A percentile compares a stretch with the other conserved stretches of the same genome.
Evolutionary conservation across 306 rosid species (phyloP).

Genomic region (Nissolia schottii): DNA sequence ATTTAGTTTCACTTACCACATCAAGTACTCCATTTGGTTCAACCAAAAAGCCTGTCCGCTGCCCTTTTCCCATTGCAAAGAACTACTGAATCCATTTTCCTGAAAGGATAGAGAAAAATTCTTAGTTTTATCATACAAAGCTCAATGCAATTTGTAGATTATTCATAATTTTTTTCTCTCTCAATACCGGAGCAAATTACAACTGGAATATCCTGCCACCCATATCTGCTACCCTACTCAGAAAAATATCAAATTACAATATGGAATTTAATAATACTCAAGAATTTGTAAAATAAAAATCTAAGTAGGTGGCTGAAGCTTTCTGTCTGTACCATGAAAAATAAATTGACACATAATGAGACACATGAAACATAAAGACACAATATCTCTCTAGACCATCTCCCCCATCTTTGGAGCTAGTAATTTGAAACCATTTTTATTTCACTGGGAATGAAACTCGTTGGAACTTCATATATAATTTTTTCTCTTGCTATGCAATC

Average conservation of each 20-base stretch:
- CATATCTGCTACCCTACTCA: constrained; percentile 59
- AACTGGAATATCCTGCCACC: constrained; percentile 94
- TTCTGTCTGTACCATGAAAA: no score
- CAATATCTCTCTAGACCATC: constrained; percentile 62
- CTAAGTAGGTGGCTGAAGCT: background rate
- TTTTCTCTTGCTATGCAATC: constrained; percentile 68
- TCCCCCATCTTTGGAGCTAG: constrained; percentile 77
- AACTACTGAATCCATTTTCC: constrained; percentile 98
- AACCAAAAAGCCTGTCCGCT: constrained; percentile 77
- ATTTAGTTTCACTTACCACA: constrained; percentile 50
- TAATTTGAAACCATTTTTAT: constrained; percentile 51
- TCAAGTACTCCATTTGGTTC: constrained; percentile 89
- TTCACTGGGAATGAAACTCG: constrained; percentile 45
- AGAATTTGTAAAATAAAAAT: background rate
- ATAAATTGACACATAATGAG: no score
- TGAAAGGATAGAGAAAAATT: constrained; percentile 12
- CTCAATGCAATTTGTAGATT: background rate
- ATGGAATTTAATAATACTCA: background rate
- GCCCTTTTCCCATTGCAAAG: constrained; percentile 92
- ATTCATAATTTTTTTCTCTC: constrained; percentile 83
- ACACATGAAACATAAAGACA: background rate
- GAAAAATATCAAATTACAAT: constrained; percentile 10
- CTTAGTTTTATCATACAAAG: constrained; percentile 24
- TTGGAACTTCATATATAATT: constrained; percentile 36
- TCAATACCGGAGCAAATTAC: constrained; percentile 89